Evolutionary conservation across 78 protist genomes (phyloP), one percentile per base, ranked within the genome.

Genomic region (Polysphondylium violaceum): DNA sequence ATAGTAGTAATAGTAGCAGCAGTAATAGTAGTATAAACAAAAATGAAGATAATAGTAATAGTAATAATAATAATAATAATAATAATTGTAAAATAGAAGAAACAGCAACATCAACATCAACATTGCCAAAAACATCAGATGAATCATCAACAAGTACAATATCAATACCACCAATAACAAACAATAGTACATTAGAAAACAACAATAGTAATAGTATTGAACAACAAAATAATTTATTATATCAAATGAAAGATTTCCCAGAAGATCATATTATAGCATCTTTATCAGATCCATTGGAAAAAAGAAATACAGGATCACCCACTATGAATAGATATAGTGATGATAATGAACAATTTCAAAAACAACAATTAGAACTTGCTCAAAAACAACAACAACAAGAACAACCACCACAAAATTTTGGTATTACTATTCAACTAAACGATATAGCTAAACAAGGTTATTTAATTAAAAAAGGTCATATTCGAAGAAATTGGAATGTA

Each of bases 361-460:
- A n/a, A 60, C 36, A 47, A 71, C 77, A 71, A 55, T 8, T 35
- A 9, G 31, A 29, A n/a, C n/a, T n/a, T n/a, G n/a, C n/a, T n/a
- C n/a, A n/a, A 43, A 21, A 21, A 63, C 61, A 47, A 63, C 56
- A 19, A 74, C 59, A 63, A 47, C 87, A 35, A 61, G 11, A 58
- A 31, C 43, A 21, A 44, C 12, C 12, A 60, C 43, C 27, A 77
- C 87, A 31, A 64, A 31, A 47, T 47, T 12, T 47, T 14, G 56
- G 50, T 19, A 43, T 41, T 0, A 68, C 51, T 16, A 41, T n/a
- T 50, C 12, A 69, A 72, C 23, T 83, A 21, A 69, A 83, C 31
- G 90, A 83, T 83, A 33, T 83, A 19, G 74, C 90, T 14, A 83
- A 83, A 69, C 79, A 83, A 69, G 90, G 90, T 36, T 83, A 51